A percentile compares a stretch with the other conserved stretches of the same genome.
Evolutionary conservation across 768 basidiomycete species (phyloP).

Genomic region (Hydnomerulius pinastri): DNA sequence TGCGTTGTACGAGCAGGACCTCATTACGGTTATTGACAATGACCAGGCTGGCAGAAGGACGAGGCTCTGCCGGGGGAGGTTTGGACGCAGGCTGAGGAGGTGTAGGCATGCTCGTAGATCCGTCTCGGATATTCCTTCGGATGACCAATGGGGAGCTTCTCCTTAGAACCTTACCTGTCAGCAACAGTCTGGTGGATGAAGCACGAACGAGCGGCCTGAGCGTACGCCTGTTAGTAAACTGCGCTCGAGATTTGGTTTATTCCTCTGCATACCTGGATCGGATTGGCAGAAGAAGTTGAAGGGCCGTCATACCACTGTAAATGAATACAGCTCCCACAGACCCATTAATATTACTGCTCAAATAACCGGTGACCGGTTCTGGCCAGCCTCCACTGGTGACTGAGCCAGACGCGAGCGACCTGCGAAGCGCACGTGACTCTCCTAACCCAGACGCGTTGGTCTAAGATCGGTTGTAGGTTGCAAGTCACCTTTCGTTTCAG

Average conservation of each 20-base stretch:
- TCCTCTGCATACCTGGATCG: too few relatives aligned
- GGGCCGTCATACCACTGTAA: background rate
- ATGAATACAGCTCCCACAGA: too few relatives aligned
- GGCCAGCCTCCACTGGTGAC: too few relatives aligned
- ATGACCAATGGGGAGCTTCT: background rate
- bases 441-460: background rate
- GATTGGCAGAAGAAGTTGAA: too few relatives aligned
- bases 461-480: background rate
- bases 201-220: background rate
- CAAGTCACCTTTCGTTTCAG: background rate
- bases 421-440: background rate
- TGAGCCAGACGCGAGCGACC: background rate
- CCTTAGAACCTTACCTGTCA: background rate
- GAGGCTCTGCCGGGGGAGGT: conserved; percentile 33
- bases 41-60: conserved; percentile 68
- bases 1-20: conserved; percentile 68
- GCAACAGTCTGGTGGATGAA: background rate
- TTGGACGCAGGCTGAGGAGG: background rate
- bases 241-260: too few relatives aligned
- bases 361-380: too few relatives aligned
- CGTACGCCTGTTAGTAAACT: background rate
- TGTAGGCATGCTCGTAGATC: background rate
- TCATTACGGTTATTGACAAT: conserved; percentile 68
- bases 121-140: background rate
- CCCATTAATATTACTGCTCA: too few relatives aligned